Evolutionary conservation across 2,329 filamentous ascomycete genomes (phyloP).

Genomic region (Colletotrichum lini): DNA sequence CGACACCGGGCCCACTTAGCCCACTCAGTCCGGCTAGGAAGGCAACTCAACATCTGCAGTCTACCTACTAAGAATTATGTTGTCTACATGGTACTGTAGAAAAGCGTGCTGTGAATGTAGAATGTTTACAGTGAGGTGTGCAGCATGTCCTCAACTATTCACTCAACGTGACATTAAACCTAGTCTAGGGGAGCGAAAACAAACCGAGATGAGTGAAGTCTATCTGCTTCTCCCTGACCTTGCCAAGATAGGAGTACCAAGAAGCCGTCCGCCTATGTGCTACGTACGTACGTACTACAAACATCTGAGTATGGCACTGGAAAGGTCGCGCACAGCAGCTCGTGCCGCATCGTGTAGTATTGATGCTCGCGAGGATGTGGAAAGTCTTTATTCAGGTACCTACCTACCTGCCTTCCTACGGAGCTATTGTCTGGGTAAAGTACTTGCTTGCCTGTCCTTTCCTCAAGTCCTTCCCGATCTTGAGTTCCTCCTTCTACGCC

Average conservation of each 20-base stretch:
- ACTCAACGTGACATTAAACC: too few relatives aligned
- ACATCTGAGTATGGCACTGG: too few relatives aligned
- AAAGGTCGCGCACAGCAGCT: not conserved
- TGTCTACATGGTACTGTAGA: not conserved
- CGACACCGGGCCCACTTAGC: constrained; percentile 11
- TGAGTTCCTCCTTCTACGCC: not conserved
- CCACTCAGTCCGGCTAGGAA: too few relatives aligned
- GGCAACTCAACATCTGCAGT: too few relatives aligned
- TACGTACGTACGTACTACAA: too few relatives aligned
- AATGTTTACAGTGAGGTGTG: not conserved
- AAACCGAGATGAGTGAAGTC: too few relatives aligned
- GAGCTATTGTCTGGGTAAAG: too few relatives aligned
- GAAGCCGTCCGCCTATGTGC: too few relatives aligned
- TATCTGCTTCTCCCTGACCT: too few relatives aligned
- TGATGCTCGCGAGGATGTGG: not conserved
- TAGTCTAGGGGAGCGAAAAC: not conserved
- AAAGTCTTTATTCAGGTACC: not conserved
- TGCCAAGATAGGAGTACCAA: too few relatives aligned
- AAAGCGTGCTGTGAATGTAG: not conserved
- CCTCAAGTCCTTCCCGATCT: not conserved
- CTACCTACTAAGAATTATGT: not conserved
- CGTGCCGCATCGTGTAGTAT: not conserved
- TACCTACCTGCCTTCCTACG: constrained; percentile 1
- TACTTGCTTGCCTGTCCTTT: not conserved
- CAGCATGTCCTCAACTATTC: not conserved